Percentiles rank a stretch among this genome's conserved stretches.
These are phyloP conservation scores for Suhomyces faveliae DNA, from an alignment of 805 yeast genomes.

Conservation along the genomic window DNA sequence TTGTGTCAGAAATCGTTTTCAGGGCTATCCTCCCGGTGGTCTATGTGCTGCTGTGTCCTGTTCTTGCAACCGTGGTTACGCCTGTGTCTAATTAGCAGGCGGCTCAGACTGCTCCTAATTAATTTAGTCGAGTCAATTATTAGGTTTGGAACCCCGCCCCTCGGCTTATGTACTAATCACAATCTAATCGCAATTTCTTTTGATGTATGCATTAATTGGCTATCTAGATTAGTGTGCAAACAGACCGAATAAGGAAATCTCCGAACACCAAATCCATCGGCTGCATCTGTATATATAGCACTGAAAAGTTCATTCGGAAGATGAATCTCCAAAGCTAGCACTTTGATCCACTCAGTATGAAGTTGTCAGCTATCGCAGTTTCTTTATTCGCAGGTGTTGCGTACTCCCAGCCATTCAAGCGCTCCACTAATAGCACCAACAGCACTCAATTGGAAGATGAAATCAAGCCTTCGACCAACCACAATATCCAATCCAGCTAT, in stretches of 20 bases:
- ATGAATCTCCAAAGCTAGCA: neutral
- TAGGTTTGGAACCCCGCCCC: neutral
- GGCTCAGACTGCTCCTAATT: no score
- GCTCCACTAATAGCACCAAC: conserved; percentile 15
- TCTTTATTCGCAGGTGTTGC: conserved; percentile 10
- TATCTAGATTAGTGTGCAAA: neutral
- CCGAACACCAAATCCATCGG: neutral
- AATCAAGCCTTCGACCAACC: conserved; percentile 5
- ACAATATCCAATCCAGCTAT: conserved; percentile 21
- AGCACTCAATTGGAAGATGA: conserved; percentile 10
- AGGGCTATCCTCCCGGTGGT: no score
- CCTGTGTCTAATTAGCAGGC: no score
- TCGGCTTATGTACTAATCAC: no score
- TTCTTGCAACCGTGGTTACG: no score
- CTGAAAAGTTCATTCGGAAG: neutral
- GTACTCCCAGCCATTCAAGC: conserved; percentile 18
- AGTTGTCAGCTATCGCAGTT: neutral
- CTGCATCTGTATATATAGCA: neutral
- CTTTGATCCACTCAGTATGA: neutral
- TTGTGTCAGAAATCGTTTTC: no score
- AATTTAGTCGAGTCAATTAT: neutral
- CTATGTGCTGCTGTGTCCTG: no score
- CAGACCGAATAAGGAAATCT: neutral
- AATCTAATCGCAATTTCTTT: neutral
- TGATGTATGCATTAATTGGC: neutral